Percentiles rank a stretch among this genome's conserved stretches.
phyloP scores from a whole-genome alignment of 2,329 filamentous ascomycete genomes.

The Dothidotthia symphoricarpi region DNA sequence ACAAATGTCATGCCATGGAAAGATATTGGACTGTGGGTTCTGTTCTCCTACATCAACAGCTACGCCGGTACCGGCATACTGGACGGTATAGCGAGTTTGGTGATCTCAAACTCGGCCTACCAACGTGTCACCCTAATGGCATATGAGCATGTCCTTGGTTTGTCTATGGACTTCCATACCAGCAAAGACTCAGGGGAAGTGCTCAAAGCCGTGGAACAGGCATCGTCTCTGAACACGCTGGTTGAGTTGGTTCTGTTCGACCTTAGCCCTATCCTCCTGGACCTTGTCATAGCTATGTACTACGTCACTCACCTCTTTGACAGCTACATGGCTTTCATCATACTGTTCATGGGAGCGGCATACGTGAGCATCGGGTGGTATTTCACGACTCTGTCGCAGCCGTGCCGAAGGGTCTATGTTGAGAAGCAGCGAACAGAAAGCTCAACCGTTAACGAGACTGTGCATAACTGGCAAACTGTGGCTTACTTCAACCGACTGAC shows the following conservation, averaged over 20 bases:
- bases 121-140: slow-evolving; percentile 59
- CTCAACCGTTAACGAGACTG: slow-evolving; percentile 57
- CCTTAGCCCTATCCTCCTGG: slow-evolving; percentile 61
- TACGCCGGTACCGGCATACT: slow-evolving; percentile 53
- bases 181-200: slow-evolving; percentile 64
- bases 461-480: slow-evolving; percentile 61
- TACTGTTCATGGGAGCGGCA: slow-evolving; percentile 40
- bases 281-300: slow-evolving; percentile 60
- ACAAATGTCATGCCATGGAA: slow-evolving; percentile 52
- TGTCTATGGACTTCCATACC: slow-evolving; percentile 70
- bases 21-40: slow-evolving; percentile 53
- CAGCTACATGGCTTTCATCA: slow-evolving; percentile 47
- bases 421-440: slow-evolving; percentile 52
- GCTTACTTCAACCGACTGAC: slow-evolving; percentile 57
- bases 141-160: slow-evolving; percentile 66
- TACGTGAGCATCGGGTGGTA: slow-evolving; percentile 55
- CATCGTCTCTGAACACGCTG: slow-evolving; percentile 58
- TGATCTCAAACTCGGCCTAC: slow-evolving; percentile 59
- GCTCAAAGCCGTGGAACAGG: slow-evolving; percentile 64
- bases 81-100: slow-evolving; percentile 53
- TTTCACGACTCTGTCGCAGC: slow-evolving; percentile 44
- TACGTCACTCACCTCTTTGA: slow-evolving; percentile 64
- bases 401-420: slow-evolving; percentile 42
- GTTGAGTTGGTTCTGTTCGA: slow-evolving; percentile 61
- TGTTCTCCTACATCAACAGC: slow-evolving; percentile 50